Base-by-base conservation (phyloP, 169 alveolate species). In the Plasmodium chabaudi region DNA sequence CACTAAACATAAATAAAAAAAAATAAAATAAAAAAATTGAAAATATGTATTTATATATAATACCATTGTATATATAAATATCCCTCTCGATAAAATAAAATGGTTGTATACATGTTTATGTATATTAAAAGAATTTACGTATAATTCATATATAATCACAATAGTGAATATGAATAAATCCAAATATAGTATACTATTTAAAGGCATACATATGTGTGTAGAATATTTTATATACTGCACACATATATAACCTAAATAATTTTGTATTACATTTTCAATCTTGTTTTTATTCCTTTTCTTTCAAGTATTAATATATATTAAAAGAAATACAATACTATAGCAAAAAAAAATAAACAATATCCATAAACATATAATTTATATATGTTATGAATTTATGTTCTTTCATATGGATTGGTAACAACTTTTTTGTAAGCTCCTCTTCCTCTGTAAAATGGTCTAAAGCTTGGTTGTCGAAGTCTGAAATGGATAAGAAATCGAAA, bases 361-460 rank as follows among this genome's bases (percentile, higher is more conserved):
- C n/a, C 64, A 77, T 53, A 59, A 47, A 82, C 25, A 39, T 59
- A 34, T 34, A 34, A 34, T 27, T 19, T 77, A 55, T 56, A 60
- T 23, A 19, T 9, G 56, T 27, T 19, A 17, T 55, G 1, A n/a
- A 47, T 49, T 87, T 65, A 65, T 27, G 89, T 61, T 55, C 88
- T 51, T 42, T 77, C 92, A 21, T 87, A 77, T 53, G 87, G 92
- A 34, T 87, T 69, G 0, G 89, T 56, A 56, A 73, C 65, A 63
- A 74, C 61, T 72, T 72, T 64, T 51, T 65, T 74, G 42, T 87
- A 87, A 21, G 86, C 23, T 6, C 87, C 92, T 77, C 87, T 59
- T 77, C 88, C 87, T 55, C 92, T 72, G 51, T 87, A 70, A 56
- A 87, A 70, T 27, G 87, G 88, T 77, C 92, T 67, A 61, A 87